Evolutionary conservation across 495 filamentous ascomycete genomes (phyloP), one percentile per base, ranked within the genome.

Genomic region (Neurospora sp.): DNA sequence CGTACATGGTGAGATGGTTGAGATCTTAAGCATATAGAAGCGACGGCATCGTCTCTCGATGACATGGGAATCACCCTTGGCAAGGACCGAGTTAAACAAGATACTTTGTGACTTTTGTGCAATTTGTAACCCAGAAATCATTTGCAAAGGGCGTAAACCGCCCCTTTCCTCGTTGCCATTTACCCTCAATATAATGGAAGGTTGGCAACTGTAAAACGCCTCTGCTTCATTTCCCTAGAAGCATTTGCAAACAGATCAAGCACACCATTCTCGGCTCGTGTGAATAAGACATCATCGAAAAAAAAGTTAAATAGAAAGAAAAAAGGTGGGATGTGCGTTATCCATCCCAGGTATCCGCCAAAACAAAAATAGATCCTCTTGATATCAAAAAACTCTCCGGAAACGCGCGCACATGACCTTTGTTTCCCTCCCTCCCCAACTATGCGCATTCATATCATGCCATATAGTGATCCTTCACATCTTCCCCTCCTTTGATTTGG

Each of bases 391-490:
- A 66, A 14, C 54, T 18, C 27, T 37, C 27, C 54, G 12, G 27
- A 66, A 35, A 66, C 54, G 14, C 48, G 23, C 54, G 20, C 31
- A 66, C 18, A 66, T 31, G 54, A 66, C 12, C 23, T 31, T 66
- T 16, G 14, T 66, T 66, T 66, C 27, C 27, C 11, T 59, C 48
- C 27, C 11, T 9, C 54, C 12, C 66, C 31, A 16, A 18, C 23
- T 48, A 20, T 18, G 27, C 14, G 37, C 38, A 73, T 23, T 35
- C 48, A 73, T n/a, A 38, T 14, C 62, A 54, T 20, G 54, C 54
- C 54, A 66, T 66, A 66, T 66, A 11, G 27, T 66, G 16, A 73
- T 78, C 75, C 54, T 66, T 14, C 27, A 66, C 54, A 66, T 35
- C 27, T 35, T 66, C 12, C 54, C 10, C 54, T 16, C 54, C 54